phyloP scores from a whole-genome alignment of 768 basidiomycete species.

The Xanthoconium stramineum region DNA sequence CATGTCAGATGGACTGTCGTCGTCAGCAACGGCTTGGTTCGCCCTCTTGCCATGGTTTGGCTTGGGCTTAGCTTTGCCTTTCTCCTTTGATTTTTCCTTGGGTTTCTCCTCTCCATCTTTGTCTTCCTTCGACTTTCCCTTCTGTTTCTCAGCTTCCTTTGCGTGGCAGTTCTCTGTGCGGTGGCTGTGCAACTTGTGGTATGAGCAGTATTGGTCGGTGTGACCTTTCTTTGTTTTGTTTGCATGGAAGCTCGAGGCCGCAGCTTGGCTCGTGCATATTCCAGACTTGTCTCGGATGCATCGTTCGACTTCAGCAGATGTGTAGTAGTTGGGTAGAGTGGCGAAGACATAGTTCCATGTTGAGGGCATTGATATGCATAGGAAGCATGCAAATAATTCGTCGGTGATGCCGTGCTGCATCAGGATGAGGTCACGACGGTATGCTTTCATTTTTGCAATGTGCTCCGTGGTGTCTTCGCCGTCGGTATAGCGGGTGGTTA shows the following conservation, averaged over 20 bases:
- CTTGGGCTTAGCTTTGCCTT: background rate
- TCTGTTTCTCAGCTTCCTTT: background rate
- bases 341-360: constrained; percentile 16
- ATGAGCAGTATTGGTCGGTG: background rate
- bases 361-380: constrained; percentile 13
- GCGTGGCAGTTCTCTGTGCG: background rate
- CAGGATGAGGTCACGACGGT: constrained; percentile 3
- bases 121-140: background rate
- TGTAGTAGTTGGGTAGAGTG: constrained; percentile 9
- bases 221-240: background rate
- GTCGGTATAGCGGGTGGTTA: constrained; percentile 4
- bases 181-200: background rate
- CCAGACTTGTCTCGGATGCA: constrained; percentile 1
- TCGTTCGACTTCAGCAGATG: constrained; percentile 3
- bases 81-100: background rate
- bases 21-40: background rate
- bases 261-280: background rate
- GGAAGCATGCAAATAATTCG: constrained; percentile 14
- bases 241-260: background rate
- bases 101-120: background rate
- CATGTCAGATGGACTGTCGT: background rate
- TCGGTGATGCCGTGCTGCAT: constrained; percentile 10
- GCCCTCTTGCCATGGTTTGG: background rate
- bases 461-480: constrained; percentile 7
- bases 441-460: constrained; percentile 16